Conservation (phyloP, 1,284 basidiomycete genomes). For the Hortiboletus rubellus region DNA sequence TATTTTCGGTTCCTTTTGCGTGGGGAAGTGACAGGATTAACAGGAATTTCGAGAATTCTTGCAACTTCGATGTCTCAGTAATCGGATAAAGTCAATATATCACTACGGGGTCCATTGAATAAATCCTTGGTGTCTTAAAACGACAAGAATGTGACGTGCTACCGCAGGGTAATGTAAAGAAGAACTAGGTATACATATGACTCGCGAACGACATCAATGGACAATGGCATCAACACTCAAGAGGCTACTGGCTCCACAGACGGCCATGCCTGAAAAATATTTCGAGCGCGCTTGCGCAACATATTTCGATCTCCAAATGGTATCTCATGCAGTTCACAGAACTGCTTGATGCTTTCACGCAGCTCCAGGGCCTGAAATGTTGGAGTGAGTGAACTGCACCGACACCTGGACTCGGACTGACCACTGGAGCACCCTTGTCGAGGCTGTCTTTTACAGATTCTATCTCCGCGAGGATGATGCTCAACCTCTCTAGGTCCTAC, state of each 20-base stretch:
- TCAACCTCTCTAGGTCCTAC: slow-evolving; percentile 29
- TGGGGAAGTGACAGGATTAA: slow-evolving; percentile 60
- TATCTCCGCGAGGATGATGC: slow-evolving; percentile 31
- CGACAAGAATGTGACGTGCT: neutral
- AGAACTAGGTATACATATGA: slow-evolving; percentile 5
- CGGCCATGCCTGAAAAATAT: slow-evolving; percentile 18
- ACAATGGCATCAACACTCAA: slow-evolving; percentile 5
- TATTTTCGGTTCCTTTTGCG: slow-evolving; percentile 83
- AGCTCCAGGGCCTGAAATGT: slow-evolving; percentile 19
- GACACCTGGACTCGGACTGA: slow-evolving; percentile 13
- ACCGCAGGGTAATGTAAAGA: neutral
- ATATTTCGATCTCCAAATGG: slow-evolving; percentile 33
- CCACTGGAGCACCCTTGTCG: slow-evolving; percentile 6
- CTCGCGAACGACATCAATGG: neutral
- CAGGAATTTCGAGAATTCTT: neutral
- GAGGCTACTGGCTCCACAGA: neutral
- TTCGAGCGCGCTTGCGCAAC: slow-evolving; percentile 26
- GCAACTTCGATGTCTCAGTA: neutral
- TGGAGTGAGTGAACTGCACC: neutral
- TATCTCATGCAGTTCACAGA: slow-evolving; percentile 31
- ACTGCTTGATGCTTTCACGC: slow-evolving; percentile 20
- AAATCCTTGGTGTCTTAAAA: neutral
- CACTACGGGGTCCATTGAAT: neutral
- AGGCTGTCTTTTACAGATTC: slow-evolving; percentile 26
- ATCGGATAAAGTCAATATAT: slow-evolving; percentile 3